These are phyloP conservation scores for Astrocystis sublimbata DNA, from an alignment of 495 filamentous ascomycete genomes.

Conservation along the genomic window DNA sequence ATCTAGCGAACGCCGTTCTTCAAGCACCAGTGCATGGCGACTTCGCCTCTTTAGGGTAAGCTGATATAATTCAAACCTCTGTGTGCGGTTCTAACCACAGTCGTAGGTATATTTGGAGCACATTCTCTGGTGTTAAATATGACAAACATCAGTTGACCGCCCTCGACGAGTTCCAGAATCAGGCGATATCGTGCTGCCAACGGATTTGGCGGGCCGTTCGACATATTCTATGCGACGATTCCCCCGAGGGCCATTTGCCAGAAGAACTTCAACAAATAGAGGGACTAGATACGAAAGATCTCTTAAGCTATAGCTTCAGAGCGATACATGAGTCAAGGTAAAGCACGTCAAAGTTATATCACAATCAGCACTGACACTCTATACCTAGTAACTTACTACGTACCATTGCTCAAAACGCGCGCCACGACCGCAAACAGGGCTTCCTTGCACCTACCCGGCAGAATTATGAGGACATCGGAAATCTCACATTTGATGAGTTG, in stretches of 20 bases:
- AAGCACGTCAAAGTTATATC: neutral
- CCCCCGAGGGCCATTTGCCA: conserved; percentile 83
- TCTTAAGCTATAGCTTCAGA: conserved; percentile 90
- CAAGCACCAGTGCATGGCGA: conserved; percentile 70
- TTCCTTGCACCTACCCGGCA: conserved; percentile 39
- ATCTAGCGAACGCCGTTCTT: conserved; percentile 61
- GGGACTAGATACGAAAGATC: conserved; percentile 75
- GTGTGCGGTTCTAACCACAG: conserved; percentile 18
- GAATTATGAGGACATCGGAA: conserved; percentile 61
- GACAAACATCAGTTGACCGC: conserved; percentile 37
- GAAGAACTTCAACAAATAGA: conserved; percentile 68
- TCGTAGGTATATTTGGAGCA: conserved; percentile 47
- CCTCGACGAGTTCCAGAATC: conserved; percentile 49
- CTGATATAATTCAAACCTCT: neutral
- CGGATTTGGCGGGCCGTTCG: conserved; percentile 74
- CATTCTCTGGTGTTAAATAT: conserved; percentile 35
- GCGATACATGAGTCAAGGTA: conserved; percentile 90
- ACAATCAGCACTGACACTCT: conserved; percentile 21
- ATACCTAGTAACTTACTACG: conserved; percentile 60
- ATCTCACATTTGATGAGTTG: conserved; percentile 75
- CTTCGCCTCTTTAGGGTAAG: conserved; percentile 64
- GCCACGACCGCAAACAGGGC: conserved; percentile 29
- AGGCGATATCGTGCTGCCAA: conserved; percentile 57
- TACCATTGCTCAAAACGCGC: conserved; percentile 50
- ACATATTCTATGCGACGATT: conserved; percentile 81